Conservation (phyloP, 2,329 filamentous ascomycete genomes). For the Cladosporium sp. region DNA sequence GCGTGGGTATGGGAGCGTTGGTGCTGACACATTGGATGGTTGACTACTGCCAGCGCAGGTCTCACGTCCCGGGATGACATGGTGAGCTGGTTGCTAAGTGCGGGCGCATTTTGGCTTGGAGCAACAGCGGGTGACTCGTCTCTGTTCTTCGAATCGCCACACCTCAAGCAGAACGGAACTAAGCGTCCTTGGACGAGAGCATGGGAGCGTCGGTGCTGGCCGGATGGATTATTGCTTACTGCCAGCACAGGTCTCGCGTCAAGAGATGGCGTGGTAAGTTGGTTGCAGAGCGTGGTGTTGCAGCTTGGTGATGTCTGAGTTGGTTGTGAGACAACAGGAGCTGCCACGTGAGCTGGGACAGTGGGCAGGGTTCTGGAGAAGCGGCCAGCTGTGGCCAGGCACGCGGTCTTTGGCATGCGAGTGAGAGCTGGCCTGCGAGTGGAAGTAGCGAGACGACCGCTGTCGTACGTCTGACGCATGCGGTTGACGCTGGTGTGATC, state of each 20-base stretch:
- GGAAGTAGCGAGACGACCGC: background rate
- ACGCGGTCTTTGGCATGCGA: conserved; percentile 1
- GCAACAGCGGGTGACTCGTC: background rate
- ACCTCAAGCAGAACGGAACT: background rate
- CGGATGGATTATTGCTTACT: background rate
- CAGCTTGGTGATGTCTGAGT: background rate
- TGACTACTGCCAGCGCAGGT: background rate
- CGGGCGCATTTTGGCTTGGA: background rate
- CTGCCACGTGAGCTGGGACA: background rate
- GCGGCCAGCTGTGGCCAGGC: background rate
- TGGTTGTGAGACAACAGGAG: background rate
- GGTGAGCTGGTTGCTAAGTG: background rate
- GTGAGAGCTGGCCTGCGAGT: background rate
- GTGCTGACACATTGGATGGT: background rate
- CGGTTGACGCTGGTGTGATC: background rate
- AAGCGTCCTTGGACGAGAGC: background rate
- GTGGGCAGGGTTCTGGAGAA: background rate
- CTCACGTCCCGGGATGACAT: background rate
- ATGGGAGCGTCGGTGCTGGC: background rate
- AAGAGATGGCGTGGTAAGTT: background rate
- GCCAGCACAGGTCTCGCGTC: background rate
- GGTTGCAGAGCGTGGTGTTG: background rate
- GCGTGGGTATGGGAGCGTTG: background rate
- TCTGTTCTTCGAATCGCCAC: background rate
- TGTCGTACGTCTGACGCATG: background rate